These are phyloP conservation scores for Colletotrichum abscissum DNA, from an alignment of 2,329 filamentous ascomycete genomes.

Conservation along the genomic window DNA sequence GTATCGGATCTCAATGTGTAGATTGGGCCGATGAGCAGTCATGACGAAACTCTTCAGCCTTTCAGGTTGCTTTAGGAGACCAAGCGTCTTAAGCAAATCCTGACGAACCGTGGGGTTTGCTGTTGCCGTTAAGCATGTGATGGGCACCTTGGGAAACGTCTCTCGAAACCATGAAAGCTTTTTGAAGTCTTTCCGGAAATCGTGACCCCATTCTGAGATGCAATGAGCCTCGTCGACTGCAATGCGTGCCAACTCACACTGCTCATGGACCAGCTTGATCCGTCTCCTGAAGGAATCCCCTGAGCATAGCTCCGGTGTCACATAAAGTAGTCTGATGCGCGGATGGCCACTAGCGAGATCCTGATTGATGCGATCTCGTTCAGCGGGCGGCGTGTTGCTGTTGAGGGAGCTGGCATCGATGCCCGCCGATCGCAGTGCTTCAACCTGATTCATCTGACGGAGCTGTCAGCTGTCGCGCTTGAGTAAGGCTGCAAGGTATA, in stretches of 20 bases:
- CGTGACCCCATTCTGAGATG: constrained; percentile 98
- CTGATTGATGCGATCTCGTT: constrained; percentile 76
- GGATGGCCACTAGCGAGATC: constrained; percentile 93
- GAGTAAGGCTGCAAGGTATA: constrained; percentile 12
- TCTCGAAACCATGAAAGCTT: constrained; percentile 86
- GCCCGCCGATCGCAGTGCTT: constrained; percentile 77
- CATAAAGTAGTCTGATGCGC: constrained; percentile 84
- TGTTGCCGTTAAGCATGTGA: constrained; percentile 93
- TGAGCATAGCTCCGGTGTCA: constrained; percentile 91
- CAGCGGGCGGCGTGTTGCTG: constrained; percentile 76
- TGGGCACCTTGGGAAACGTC: constrained; percentile 84
- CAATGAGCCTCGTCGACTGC: constrained; percentile 97
- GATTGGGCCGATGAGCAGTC: constrained; percentile 84
- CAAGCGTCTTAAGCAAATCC: constrained; percentile 84
- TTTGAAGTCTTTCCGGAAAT: constrained; percentile 94
- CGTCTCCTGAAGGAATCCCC: constrained; percentile 80
- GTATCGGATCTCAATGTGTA: constrained; percentile 92
- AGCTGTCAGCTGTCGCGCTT: constrained; percentile 13
- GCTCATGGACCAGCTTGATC: constrained; percentile 78
- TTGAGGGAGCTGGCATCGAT: constrained; percentile 90
- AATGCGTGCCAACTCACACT: constrained; percentile 87
- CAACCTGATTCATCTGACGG: constrained; percentile 87
- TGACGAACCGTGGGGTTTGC: constrained; percentile 83
- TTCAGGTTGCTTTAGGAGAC: constrained; percentile 68
- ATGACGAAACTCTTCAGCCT: constrained; percentile 82